These are phyloP conservation scores for Monilinia vaccinii-corymbosi DNA, from an alignment of 2,329 filamentous ascomycete genomes.

Conservation along the genomic window DNA sequence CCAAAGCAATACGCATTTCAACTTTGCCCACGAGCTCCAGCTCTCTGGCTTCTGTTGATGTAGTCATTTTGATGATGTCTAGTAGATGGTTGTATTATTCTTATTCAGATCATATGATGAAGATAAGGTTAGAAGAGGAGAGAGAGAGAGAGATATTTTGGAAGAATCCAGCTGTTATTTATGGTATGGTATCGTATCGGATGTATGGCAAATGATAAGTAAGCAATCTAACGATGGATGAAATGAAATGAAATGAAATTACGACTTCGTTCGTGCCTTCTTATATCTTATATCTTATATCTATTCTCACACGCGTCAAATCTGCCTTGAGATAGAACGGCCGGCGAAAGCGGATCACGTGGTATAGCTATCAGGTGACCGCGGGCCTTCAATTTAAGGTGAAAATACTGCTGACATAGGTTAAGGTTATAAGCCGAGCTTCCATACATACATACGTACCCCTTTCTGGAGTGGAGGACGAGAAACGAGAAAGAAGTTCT, in stretches of 20 bases:
- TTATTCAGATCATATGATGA: background rate
- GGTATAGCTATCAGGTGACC: background rate
- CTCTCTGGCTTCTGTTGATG: conserved; percentile 40
- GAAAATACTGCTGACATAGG: too few relatives aligned
- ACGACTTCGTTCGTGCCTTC: conserved; percentile 5
- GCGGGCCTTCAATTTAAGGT: background rate
- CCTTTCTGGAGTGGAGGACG: too few relatives aligned
- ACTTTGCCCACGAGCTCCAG: conserved; percentile 76
- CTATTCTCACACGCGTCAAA: background rate
- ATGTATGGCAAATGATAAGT: background rate
- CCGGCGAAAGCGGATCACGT: background rate
- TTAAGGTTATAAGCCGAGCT: too few relatives aligned
- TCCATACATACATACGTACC: too few relatives aligned
- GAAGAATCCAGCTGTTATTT: background rate
- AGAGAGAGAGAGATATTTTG: background rate
- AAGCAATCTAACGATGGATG: background rate
- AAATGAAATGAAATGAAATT: background rate
- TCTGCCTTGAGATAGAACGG: conserved; percentile 5
- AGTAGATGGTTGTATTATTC: background rate
- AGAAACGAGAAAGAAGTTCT: too few relatives aligned
- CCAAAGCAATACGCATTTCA: conserved; percentile 62
- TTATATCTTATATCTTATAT: too few relatives aligned
- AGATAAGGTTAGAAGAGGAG: too few relatives aligned
- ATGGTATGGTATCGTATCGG: too few relatives aligned
- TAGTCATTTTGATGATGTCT: background rate